Percentiles rank a stretch among this genome's conserved stretches.
Conservation (phyloP, 2,329 filamentous ascomycete species). For the Aureobasidium sp. region DNA sequence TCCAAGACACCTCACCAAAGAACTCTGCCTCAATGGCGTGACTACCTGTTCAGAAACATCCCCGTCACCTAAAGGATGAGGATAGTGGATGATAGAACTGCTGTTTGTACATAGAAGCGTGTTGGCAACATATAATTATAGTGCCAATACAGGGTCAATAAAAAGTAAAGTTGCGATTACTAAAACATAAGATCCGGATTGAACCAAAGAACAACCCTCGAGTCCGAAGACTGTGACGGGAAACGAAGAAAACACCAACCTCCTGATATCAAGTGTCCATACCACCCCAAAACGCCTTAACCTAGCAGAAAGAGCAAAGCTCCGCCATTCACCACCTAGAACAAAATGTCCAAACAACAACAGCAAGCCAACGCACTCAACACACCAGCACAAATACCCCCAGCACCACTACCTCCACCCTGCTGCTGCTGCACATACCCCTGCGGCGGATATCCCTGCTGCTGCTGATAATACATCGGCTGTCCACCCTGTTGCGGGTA, state of each 20-base stretch:
- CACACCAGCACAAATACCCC: constrained; percentile 38
- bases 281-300: too few relatives aligned
- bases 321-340: constrained; percentile 15
- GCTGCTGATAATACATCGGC: constrained; percentile 29
- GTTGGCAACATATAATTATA: too few relatives aligned
- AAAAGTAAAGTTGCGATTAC: too few relatives aligned
- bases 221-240: too few relatives aligned
- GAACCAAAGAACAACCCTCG: too few relatives aligned
- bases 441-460: constrained; percentile 14
- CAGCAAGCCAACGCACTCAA: constrained; percentile 40
- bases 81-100: too few relatives aligned
- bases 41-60: constrained; percentile 30
- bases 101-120: not conserved
- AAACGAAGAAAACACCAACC: too few relatives aligned
- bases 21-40: constrained; percentile 29
- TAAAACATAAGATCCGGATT: too few relatives aligned
- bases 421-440: constrained; percentile 24
- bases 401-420: constrained; percentile 13
- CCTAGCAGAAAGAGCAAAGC: too few relatives aligned
- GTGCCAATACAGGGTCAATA: too few relatives aligned
- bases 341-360: constrained; percentile 41
- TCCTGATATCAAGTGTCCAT: too few relatives aligned
- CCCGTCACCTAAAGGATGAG: constrained; percentile 18
- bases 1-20: constrained; percentile 11
- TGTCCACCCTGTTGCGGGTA: constrained; percentile 15